A percentile compares a stretch with the other conserved stretches of the same genome.
Evolutionary conservation across 371 early-diverging fungal species (phyloP).

Genomic region (Mucor sp.): DNA sequence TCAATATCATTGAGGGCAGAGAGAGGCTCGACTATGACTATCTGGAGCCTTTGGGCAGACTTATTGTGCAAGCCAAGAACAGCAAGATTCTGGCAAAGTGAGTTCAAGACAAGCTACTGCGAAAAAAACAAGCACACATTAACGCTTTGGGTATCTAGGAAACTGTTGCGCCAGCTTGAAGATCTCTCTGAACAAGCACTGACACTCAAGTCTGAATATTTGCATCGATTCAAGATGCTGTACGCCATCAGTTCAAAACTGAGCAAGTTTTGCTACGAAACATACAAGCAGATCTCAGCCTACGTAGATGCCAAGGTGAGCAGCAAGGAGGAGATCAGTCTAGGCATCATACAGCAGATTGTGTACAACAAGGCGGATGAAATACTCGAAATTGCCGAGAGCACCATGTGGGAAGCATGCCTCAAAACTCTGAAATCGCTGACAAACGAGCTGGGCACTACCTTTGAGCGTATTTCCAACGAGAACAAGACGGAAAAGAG

Average conservation of each 20-base stretch:
- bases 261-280: conserved; percentile 49
- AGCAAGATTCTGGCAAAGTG: conserved; percentile 66
- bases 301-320: conserved; percentile 47
- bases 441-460: conserved; percentile 46
- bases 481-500: conserved; percentile 54
- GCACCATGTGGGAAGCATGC: conserved; percentile 67
- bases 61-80: conserved; percentile 63
- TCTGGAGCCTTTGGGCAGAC: conserved; percentile 53
- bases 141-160: conserved; percentile 44
- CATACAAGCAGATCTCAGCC: conserved; percentile 28
- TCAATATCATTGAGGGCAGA: conserved; percentile 37
- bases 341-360: conserved; percentile 51
- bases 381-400: conserved; percentile 56
- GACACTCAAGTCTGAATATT: conserved; percentile 52
- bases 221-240: conserved; percentile 55
- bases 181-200: conserved; percentile 63
- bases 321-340: conserved; percentile 47
- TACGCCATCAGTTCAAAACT: conserved; percentile 55
- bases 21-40: conserved; percentile 60
- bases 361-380: conserved; percentile 55
- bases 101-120: not conserved
- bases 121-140: not conserved
- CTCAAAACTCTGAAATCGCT: conserved; percentile 54
- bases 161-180: conserved; percentile 66
- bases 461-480: conserved; percentile 46